phyloP scores from a whole-genome alignment of 2,329 filamentous ascomycete genomes.

The Ilyonectria sp. region DNA sequence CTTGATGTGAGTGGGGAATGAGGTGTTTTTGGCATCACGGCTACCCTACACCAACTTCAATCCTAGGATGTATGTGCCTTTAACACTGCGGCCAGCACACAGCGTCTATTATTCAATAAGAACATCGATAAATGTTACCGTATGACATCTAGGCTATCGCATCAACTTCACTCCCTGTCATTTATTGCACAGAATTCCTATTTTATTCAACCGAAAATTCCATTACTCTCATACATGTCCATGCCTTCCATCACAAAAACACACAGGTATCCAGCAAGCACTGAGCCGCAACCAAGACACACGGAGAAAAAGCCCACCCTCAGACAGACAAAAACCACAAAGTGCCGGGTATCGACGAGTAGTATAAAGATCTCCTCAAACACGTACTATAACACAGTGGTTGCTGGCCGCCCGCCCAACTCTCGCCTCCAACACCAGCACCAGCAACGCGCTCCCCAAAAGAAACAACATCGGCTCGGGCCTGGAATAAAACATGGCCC shows the following conservation, averaged over 20 bases:
- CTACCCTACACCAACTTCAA: conserved; percentile 1
- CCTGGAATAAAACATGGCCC: conserved; percentile 7
- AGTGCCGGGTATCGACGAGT: conserved; percentile 54
- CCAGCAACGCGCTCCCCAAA: conserved; percentile 34
- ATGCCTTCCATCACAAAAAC: conserved; percentile 16
- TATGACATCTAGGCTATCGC: too few relatives aligned
- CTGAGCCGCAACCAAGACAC: conserved; percentile 19
- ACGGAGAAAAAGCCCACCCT: conserved; percentile 19
- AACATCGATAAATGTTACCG: too few relatives aligned
- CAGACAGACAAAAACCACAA: conserved; percentile 37
- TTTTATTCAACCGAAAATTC: neutral
- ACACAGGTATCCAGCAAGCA: conserved; percentile 24
- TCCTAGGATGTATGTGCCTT: too few relatives aligned
- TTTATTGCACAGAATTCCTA: too few relatives aligned
- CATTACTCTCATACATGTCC: conserved; percentile 26
- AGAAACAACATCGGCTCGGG: neutral
- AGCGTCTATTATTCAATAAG: too few relatives aligned
- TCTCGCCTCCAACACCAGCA: conserved; percentile 1
- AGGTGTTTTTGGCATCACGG: too few relatives aligned
- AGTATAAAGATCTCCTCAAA: conserved; percentile 45
- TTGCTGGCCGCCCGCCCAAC: conserved; percentile 19
- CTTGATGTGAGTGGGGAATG: neutral
- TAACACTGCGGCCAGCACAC: too few relatives aligned
- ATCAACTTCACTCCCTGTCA: too few relatives aligned
- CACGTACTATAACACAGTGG: conserved; percentile 40